These are phyloP conservation scores for Postia placenta DNA, from an alignment of 768 basidiomycete genomes.

Conservation along the genomic window DNA sequence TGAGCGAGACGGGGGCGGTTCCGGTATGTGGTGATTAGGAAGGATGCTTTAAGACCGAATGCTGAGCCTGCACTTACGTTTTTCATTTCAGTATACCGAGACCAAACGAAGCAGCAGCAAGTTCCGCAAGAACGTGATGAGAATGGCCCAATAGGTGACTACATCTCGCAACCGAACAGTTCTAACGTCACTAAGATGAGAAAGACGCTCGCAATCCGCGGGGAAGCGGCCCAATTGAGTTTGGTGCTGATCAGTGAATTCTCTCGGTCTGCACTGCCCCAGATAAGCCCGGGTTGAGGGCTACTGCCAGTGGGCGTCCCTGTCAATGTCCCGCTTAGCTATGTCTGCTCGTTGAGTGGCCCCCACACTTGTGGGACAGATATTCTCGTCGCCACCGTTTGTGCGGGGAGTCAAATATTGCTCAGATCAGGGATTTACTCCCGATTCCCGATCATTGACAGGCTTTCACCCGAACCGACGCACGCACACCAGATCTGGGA, in stretches of 20 bases:
- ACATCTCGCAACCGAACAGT: constrained; percentile 2
- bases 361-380: too few relatives aligned
- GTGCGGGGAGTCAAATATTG: too few relatives aligned
- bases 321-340: too few relatives aligned
- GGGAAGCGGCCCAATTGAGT: neutral
- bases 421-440: too few relatives aligned
- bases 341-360: too few relatives aligned
- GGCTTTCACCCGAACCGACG: too few relatives aligned
- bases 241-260: neutral
- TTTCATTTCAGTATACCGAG: neutral
- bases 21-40: too few relatives aligned
- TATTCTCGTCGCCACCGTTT: too few relatives aligned
- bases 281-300: neutral
- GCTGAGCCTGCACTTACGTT: constrained; percentile 1
- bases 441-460: too few relatives aligned
- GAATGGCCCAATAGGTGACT: neutral
- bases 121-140: neutral
- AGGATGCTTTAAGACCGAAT: neutral
- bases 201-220: neutral
- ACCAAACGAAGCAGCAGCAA: neutral
- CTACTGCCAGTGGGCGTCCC: too few relatives aligned
- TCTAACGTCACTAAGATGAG: neutral
- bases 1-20: neutral
- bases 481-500: too few relatives aligned
- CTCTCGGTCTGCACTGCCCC: neutral